Base-by-base conservation (phyloP, 345 rosid species). In the Pistacia vera region DNA sequence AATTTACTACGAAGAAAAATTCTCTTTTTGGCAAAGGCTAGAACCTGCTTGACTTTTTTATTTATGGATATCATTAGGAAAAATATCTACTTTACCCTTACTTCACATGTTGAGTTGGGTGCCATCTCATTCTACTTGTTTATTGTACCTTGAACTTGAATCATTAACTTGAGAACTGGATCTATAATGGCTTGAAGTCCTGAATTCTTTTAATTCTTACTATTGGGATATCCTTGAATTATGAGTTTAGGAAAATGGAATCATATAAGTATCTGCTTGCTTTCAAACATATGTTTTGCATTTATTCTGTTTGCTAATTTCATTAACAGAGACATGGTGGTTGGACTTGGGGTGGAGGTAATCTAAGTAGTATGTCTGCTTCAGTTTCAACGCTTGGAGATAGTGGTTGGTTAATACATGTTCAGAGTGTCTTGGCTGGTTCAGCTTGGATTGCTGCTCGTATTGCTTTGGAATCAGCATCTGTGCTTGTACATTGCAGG, bases 401-500 rank as follows among this genome's bases (percentile, higher is more conserved):
- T 60, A 92, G 94, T 86, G 97, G 97, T 83, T 96, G 99, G 99
- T 85, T 96, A 81, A 92, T 87, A 83, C 99, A 96, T 85, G 89
- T 96, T 63, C 99, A 96, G 82, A 92, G 89, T 83, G 86, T 96
- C 78, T 87, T 96, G 86, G 98, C 99, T 84, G 99, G 99, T 80
- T 91, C 94, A 56, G 97, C 97, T 75, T 96, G 99, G 98, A 96
- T 96, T 78, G 97, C 95, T 76, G 99, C 97, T 66, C 98, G 90
- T 61, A 88, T 97, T 82, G 96, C 86, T 73, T 60, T 92, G 83
- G 99, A 97, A 79, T 90, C 97, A 59, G 97, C 99, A 57, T 89
- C 99, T 4, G 97, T 97, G 73, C 98, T 97, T 80, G 97, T 97
- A 58, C 99, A 97, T 78, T 97, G 98, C 95, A 96, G 98, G 99